Evolutionary conservation across 768 basidiomycete genomes (phyloP).

Genomic region (Auricularia sp.): DNA sequence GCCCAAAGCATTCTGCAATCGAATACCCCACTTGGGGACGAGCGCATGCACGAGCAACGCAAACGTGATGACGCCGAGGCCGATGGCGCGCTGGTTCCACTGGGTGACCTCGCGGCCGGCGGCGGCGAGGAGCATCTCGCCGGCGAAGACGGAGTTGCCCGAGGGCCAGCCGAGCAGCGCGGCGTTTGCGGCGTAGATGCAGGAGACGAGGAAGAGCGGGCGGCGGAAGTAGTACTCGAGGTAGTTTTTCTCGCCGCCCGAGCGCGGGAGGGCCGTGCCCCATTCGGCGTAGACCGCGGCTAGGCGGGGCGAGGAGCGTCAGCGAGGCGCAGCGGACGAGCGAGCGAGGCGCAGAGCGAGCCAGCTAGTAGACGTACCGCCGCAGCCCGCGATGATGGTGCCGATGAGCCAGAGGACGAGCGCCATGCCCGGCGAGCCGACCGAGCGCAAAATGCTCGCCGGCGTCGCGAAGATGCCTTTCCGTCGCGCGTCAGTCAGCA

Average conservation of each 20-base stretch:
- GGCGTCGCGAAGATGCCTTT: slow-evolving; percentile 53
- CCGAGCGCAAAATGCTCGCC: slow-evolving; percentile 43
- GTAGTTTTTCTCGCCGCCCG: slow-evolving; percentile 66
- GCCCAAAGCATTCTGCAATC: slow-evolving; percentile 55
- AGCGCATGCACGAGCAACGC: slow-evolving; percentile 49
- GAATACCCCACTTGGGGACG: slow-evolving; percentile 44
- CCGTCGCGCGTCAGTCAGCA: neutral
- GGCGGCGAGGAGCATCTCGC: slow-evolving; percentile 40
- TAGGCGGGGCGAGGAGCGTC: neutral
- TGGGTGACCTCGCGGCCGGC: slow-evolving; percentile 27
- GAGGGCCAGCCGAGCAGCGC: slow-evolving; percentile 31
- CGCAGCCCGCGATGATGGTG: slow-evolving; percentile 50
- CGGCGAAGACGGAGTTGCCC: neutral
- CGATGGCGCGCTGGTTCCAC: slow-evolving; percentile 38
- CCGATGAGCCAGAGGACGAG: slow-evolving; percentile 66
- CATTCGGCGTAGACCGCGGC: slow-evolving; percentile 30
- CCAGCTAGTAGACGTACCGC: slow-evolving; percentile 36
- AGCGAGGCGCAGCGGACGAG: neutral
- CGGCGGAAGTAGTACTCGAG: slow-evolving; percentile 54
- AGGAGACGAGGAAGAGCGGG: slow-evolving; percentile 38
- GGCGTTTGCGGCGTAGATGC: slow-evolving; percentile 39
- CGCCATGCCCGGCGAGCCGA: slow-evolving; percentile 54
- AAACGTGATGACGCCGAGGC: slow-evolving; percentile 47
- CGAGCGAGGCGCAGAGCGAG: slow-evolving; percentile 24
- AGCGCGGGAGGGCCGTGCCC: slow-evolving; percentile 54